Evolutionary conservation across 768 basidiomycete species (phyloP).

Genomic region (Tylopilus rubrobrunneus): DNA sequence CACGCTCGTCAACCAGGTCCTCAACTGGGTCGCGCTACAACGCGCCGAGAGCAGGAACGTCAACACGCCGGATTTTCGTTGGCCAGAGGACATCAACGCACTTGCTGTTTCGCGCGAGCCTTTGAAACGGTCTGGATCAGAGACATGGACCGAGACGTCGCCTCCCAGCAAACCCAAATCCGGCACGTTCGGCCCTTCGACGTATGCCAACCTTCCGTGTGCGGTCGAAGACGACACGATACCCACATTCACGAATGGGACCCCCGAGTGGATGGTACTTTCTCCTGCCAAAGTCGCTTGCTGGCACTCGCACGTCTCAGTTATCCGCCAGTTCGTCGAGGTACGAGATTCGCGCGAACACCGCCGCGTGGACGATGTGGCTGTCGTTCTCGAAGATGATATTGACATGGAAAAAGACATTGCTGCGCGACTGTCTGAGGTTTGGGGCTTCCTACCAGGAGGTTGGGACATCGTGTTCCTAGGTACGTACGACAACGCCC

Average conservation of each 20-base stretch:
- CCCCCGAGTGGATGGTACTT: slow-evolving; percentile 49
- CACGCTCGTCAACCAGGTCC: slow-evolving; percentile 37
- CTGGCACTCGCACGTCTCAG: slow-evolving; percentile 64
- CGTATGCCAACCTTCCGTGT: slow-evolving; percentile 33
- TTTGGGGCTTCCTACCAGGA: slow-evolving; percentile 53
- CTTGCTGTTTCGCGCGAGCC: slow-evolving; percentile 12
- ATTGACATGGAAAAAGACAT: slow-evolving; percentile 73
- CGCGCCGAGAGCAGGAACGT: neutral
- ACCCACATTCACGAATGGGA: slow-evolving; percentile 29
- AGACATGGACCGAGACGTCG: slow-evolving; percentile 13
- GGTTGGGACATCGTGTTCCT: slow-evolving; percentile 75
- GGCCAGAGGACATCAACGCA: slow-evolving; percentile 38
- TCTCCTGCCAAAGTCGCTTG: slow-evolving; percentile 62
- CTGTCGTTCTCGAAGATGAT: slow-evolving; percentile 73
- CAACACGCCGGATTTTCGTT: slow-evolving; percentile 25
- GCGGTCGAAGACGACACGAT: slow-evolving; percentile 40
- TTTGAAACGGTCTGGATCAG: slow-evolving; percentile 18
- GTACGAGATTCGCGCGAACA: slow-evolving; percentile 19
- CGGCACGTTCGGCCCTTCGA: neutral
- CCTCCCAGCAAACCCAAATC: slow-evolving; percentile 2
- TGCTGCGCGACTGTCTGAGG: slow-evolving; percentile 31
- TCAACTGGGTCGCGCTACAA: slow-evolving; percentile 37
- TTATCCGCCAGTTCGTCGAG: slow-evolving; percentile 42
- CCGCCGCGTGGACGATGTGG: slow-evolving; percentile 31
- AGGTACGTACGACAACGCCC: slow-evolving; percentile 37